Conservation (phyloP, 2,329 filamentous ascomycete species). For the Pestalotiopsis fici region DNA sequence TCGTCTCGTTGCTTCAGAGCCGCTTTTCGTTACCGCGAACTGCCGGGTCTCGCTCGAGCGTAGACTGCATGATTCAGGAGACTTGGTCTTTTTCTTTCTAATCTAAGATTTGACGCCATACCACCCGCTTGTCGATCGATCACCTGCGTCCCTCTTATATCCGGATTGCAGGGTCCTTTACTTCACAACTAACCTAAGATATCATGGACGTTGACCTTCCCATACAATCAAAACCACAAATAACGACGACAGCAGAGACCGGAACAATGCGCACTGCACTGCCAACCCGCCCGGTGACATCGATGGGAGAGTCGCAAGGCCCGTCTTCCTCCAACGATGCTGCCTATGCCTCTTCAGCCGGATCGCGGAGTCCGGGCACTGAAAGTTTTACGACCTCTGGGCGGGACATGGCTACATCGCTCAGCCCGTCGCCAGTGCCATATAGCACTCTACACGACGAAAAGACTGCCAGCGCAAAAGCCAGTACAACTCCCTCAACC, state of each 20-base stretch:
- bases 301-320: constrained; percentile 2
- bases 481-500: constrained; percentile 13
- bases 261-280: constrained; percentile 12
- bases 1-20: not conserved
- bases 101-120: not conserved
- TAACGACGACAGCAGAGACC: constrained; percentile 4
- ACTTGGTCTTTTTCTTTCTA: not conserved
- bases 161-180: not conserved
- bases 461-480: not conserved
- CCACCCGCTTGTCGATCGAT: not conserved
- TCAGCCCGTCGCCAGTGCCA: constrained; percentile 11
- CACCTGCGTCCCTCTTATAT: not conserved
- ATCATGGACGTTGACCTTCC: constrained; percentile 9
- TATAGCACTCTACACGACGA: constrained; percentile 8
- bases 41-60: not conserved
- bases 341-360: constrained; percentile 12
- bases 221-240: not conserved
- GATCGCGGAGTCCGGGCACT: constrained; percentile 13
- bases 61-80: not conserved
- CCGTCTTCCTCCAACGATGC: constrained; percentile 3
- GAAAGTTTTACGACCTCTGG: constrained; percentile 12
- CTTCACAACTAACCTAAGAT: not conserved
- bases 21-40: not conserved
- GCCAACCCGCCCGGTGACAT: constrained; percentile 9
- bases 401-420: constrained; percentile 10